A percentile compares a stretch with the other conserved stretches of the same genome.
Evolutionary conservation across 495 filamentous ascomycete genomes (phyloP).

Genomic region (Aspergillus ostianus): DNA sequence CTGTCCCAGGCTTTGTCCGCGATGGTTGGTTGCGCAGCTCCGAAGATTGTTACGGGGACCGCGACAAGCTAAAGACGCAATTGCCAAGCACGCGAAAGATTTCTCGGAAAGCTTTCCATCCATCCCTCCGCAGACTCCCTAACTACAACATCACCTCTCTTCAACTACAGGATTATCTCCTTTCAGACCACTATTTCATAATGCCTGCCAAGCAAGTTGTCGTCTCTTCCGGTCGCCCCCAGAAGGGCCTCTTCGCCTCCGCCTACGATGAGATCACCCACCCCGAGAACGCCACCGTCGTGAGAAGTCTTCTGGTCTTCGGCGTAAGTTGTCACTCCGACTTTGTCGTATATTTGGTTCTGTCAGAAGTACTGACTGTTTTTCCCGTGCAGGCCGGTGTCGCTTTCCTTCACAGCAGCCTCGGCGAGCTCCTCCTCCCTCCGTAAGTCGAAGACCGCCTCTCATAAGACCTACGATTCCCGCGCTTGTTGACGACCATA

Average conservation of each 20-base stretch:
- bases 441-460: slow-evolving; percentile 50
- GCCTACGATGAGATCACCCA: slow-evolving; percentile 64
- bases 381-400: slow-evolving; percentile 57
- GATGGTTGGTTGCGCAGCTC: slow-evolving; percentile 25
- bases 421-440: slow-evolving; percentile 71
- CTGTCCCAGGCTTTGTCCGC: neutral
- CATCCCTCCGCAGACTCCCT: slow-evolving; percentile 8
- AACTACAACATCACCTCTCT: slow-evolving; percentile 4
- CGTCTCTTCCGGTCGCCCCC: slow-evolving; percentile 31
- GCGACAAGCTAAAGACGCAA: slow-evolving; percentile 37
- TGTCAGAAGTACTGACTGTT: slow-evolving; percentile 18
- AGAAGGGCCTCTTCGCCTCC: slow-evolving; percentile 49
- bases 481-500: neutral
- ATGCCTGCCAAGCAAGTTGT: slow-evolving; percentile 47
- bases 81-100: slow-evolving; percentile 44
- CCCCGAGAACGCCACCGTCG: slow-evolving; percentile 72
- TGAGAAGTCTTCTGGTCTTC: slow-evolving; percentile 70
- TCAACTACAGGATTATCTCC: neutral
- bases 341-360: neutral
- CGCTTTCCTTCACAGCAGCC: slow-evolving; percentile 71
- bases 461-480: neutral
- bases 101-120: slow-evolving; percentile 34
- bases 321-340: slow-evolving; percentile 54
- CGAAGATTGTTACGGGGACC: slow-evolving; percentile 41
- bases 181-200: slow-evolving; percentile 6